Conservation (phyloP, 805 yeast genomes). For the Wickerhamiella bombiphila region DNA sequence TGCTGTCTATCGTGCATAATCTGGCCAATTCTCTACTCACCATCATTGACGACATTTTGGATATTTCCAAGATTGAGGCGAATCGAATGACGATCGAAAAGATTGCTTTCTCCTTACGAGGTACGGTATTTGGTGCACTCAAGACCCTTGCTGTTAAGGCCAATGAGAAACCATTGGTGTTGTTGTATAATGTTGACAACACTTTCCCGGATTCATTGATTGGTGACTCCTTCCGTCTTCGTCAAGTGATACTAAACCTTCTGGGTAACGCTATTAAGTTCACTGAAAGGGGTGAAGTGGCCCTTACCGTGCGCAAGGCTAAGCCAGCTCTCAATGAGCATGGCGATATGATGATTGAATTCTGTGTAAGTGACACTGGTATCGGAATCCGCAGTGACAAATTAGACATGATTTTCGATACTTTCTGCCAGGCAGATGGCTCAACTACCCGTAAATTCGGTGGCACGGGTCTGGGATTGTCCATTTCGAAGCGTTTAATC, state of each 20-base stretch:
- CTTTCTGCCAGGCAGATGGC: conserved; percentile 88
- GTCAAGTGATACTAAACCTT: conserved; percentile 74
- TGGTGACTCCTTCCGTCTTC: conserved; percentile 77
- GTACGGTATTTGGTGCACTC: conserved; percentile 79
- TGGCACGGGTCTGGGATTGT: conserved; percentile 81
- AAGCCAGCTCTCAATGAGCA: conserved; percentile 24
- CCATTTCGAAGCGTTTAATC: conserved; percentile 74
- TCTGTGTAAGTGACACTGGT: conserved; percentile 82
- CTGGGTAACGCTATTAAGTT: conserved; percentile 87
- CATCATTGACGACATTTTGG: conserved; percentile 78
- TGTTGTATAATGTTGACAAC: conserved; percentile 69
- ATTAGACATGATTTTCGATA: conserved; percentile 71
- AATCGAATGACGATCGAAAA: conserved; percentile 87
- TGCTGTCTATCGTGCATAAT: conserved; percentile 79
- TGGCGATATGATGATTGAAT: conserved; percentile 49
- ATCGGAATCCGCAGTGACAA: conserved; percentile 81
- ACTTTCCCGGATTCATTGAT: conserved; percentile 76
- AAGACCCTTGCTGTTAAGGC: conserved; percentile 84
- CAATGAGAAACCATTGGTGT: conserved; percentile 67
- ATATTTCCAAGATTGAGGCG: conserved; percentile 87
- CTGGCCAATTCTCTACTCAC: conserved; percentile 74
- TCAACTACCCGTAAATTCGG: conserved; percentile 86
- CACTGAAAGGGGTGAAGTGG: conserved; percentile 69
- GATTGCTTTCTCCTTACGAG: conserved; percentile 71
- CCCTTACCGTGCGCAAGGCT: conserved; percentile 56